Conservation (phyloP, 805 yeast species). For the Yamadazyma takamatsuzukensis region DNA sequence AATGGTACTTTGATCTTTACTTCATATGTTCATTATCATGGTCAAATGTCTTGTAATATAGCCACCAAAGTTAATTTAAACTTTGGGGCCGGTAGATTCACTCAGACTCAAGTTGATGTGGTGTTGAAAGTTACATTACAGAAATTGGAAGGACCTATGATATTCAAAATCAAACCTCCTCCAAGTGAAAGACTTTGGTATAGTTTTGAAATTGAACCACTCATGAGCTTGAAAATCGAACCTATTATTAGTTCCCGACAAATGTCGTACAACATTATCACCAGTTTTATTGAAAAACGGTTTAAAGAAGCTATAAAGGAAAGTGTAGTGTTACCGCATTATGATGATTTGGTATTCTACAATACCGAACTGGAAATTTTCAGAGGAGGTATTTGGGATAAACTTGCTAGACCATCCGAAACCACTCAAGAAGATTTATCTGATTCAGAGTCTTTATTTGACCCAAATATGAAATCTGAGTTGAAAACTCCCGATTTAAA, state of each 20-base stretch:
- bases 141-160: slow-evolving; percentile 68
- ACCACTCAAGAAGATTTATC: background rate
- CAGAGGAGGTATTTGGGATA: slow-evolving; percentile 94
- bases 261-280: slow-evolving; percentile 71
- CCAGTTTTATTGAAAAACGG: slow-evolving; percentile 73
- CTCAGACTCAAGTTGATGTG: slow-evolving; percentile 71
- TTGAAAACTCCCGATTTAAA: background rate
- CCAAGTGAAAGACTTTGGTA: slow-evolving; percentile 93
- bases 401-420: slow-evolving; percentile 8
- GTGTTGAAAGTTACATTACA: slow-evolving; percentile 66
- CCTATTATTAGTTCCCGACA: slow-evolving; percentile 89
- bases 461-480: slow-evolving; percentile 1
- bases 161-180: slow-evolving; percentile 75
- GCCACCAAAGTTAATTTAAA: slow-evolving; percentile 77
- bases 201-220: slow-evolving; percentile 76
- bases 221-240: slow-evolving; percentile 69
- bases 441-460: slow-evolving; percentile 4
- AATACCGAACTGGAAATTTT: slow-evolving; percentile 65
- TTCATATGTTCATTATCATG: slow-evolving; percentile 63
- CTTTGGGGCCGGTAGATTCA: slow-evolving; percentile 66
- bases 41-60: slow-evolving; percentile 70
- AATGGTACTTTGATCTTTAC: slow-evolving; percentile 72
- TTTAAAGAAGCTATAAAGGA: slow-evolving; percentile 77
- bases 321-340: slow-evolving; percentile 76
- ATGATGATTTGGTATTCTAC: slow-evolving; percentile 82